Evolutionary conservation across 768 basidiomycete genomes (phyloP).

Genomic region (Hericium alpestre): DNA sequence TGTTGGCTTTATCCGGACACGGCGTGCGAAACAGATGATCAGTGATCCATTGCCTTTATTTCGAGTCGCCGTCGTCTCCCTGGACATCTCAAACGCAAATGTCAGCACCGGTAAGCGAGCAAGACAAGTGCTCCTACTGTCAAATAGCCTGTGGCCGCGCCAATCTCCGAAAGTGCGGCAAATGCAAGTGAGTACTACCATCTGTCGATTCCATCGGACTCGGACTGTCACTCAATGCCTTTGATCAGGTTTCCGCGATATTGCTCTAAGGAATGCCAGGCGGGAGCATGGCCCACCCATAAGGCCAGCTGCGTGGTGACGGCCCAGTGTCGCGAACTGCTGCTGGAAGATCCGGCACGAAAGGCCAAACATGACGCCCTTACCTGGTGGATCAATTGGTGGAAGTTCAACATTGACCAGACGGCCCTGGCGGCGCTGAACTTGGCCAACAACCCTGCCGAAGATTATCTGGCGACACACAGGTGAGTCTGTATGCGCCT

Average conservation of each 20-base stretch:
- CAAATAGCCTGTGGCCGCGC: background rate
- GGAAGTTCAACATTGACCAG: background rate
- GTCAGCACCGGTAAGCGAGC: no score
- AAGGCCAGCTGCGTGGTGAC: background rate
- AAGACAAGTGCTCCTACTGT: background rate
- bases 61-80: no score
- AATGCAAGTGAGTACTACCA: background rate
- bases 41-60: no score
- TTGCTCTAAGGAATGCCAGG: conserved; percentile 1
- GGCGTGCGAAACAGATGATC: no score
- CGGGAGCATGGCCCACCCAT: background rate
- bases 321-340: background rate
- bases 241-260: background rate
- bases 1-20: no score
- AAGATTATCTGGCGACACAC: background rate
- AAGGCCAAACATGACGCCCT: background rate
- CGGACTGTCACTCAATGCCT: background rate
- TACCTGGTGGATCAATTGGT: background rate
- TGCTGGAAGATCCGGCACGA: background rate
- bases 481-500: background rate
- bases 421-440: background rate
- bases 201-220: background rate
- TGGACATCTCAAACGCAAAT: no score
- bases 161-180: background rate
- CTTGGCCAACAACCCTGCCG: background rate